A percentile compares a stretch with the other conserved stretches of the same genome.
These are phyloP conservation scores for Tuctoria greenei DNA, from an alignment of 176 grass and related monocot species.

Conservation along the genomic window DNA sequence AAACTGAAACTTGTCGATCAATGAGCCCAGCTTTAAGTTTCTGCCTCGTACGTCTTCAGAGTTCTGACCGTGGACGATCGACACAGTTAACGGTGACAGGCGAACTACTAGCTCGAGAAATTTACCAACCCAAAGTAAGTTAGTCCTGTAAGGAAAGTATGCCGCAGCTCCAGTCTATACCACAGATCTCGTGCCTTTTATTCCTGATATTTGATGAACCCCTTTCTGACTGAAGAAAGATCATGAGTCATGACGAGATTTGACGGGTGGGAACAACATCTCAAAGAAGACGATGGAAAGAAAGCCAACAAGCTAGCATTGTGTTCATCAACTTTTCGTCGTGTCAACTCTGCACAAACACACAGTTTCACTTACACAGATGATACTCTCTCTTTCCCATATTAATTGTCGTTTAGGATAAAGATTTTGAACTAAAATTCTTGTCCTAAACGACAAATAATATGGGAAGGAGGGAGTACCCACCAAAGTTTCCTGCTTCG, in stretches of 20 bases:
- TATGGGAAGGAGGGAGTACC: too few species aligned
- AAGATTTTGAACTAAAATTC: too few species aligned
- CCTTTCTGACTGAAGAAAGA: conserved; percentile 2
- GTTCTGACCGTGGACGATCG: conserved; percentile 23
- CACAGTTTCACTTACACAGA: too few species aligned
- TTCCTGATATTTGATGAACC: not conserved
- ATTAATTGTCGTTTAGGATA: too few species aligned
- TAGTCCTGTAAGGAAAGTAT: not conserved
- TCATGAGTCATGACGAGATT: conserved; percentile 26
- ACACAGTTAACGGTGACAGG: conserved; percentile 25
- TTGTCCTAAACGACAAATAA: too few species aligned
- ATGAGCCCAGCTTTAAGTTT: conserved; percentile 7
- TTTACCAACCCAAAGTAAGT: conserved; percentile 14
- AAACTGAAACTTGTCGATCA: conserved; percentile 34
- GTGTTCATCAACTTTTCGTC: conserved; percentile 15
- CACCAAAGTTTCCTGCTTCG: too few species aligned
- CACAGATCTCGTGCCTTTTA: not conserved
- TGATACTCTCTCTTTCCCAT: too few species aligned
- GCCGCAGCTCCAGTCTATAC: not conserved
- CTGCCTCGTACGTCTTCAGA: not conserved
- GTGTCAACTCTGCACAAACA: conserved; percentile 36
- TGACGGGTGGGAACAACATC: conserved; percentile 11
- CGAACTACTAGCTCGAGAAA: conserved; percentile 10
- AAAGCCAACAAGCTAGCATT: not conserved
- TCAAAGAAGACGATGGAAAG: conserved; percentile 20